Evolutionary conservation across 176 grass and related monocot species (phyloP).

Genomic region (Eragrostis nindensis): DNA sequence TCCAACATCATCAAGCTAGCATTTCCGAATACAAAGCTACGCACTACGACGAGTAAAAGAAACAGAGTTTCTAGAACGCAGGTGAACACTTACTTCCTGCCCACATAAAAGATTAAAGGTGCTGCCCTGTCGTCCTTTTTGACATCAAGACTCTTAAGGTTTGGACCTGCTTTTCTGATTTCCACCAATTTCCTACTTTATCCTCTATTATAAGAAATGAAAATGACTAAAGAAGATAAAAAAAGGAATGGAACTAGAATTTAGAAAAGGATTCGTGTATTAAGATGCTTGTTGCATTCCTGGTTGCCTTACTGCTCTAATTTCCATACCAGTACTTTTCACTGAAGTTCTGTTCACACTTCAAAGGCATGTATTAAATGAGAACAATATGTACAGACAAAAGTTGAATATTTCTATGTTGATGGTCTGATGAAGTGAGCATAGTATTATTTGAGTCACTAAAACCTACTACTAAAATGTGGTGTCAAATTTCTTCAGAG

Average conservation of each 20-base stretch:
- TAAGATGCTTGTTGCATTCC: background rate
- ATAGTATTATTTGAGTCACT: background rate
- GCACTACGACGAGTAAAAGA: background rate
- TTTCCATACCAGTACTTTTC: background rate
- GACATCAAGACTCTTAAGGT: slow-evolving; percentile 10
- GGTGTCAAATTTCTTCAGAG: background rate
- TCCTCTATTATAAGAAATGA: background rate
- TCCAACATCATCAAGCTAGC: background rate
- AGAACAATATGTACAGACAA: background rate
- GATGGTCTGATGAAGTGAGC: background rate
- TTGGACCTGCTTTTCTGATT: slow-evolving; percentile 1
- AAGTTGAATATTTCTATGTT: background rate
- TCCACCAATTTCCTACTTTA: slow-evolving; percentile 32
- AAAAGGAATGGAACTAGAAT: background rate
- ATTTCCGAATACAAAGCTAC: slow-evolving; percentile 2
- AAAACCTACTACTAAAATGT: background rate
- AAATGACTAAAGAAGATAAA: background rate
- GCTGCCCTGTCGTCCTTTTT: slow-evolving; percentile 25
- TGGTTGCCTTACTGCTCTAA: background rate
- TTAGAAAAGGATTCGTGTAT: background rate
- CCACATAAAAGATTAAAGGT: background rate
- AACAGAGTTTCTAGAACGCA: slow-evolving; percentile 17
- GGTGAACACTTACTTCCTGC: background rate
- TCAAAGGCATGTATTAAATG: background rate
- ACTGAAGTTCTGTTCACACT: background rate